phyloP scores from a whole-genome alignment of 441 rosid genomes.

The Rhodomyrtus psidioides region DNA sequence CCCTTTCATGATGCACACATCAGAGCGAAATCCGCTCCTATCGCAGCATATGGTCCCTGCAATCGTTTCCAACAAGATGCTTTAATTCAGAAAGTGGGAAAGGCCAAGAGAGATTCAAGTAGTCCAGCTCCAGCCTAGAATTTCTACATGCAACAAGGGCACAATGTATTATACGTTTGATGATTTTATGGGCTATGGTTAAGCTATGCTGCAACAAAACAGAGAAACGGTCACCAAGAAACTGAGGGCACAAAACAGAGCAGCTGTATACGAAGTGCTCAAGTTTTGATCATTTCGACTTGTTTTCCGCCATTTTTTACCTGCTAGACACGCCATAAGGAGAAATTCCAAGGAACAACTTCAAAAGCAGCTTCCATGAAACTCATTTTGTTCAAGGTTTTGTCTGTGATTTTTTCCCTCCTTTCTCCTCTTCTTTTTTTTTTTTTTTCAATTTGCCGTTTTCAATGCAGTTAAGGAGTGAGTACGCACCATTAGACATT shows the following conservation, averaged over 20 bases:
- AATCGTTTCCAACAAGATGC: background rate
- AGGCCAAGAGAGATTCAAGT: background rate
- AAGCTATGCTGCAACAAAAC: background rate
- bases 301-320: background rate
- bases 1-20: constrained; percentile 78
- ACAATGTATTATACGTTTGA: background rate
- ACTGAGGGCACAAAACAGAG: background rate
- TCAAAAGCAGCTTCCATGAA: background rate
- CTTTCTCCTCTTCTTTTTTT: no score
- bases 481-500: constrained; percentile 44
- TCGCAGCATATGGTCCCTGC: constrained; percentile 87
- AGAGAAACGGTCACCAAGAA: background rate
- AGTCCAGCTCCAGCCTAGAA: background rate
- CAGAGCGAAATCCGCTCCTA: constrained; percentile 58
- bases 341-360: background rate
- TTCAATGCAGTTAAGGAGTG: background rate
- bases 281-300: background rate
- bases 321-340: background rate
- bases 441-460: background rate
- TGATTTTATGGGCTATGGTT: background rate
- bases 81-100: background rate
- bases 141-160: background rate
- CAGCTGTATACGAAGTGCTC: background rate
- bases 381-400: background rate
- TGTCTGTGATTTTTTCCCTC: background rate